Evolutionary conservation across 371 early-diverging fungal species (phyloP), one percentile per base, ranked within the genome.

Genomic region (Lichtheimia ornata): DNA sequence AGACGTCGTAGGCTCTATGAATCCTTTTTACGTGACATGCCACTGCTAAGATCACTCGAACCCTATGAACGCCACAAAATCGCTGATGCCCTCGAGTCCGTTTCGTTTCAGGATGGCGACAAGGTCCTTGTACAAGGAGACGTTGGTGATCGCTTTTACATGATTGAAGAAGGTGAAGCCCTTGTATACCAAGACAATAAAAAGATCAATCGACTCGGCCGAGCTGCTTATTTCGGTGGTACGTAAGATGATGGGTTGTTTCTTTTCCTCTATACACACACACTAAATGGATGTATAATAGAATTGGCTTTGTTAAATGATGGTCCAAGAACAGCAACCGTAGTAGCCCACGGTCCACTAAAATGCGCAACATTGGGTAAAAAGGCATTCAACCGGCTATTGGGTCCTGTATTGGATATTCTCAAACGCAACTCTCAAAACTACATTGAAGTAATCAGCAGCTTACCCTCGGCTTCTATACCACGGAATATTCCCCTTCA

Each of bases 191-290:
- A 71, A 51, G 83, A 91, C 54, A 93, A 94, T 15, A 83, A 85
- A 17, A 89, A 91, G 61, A 85, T 93, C 64, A 89, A 88, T 60
- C 79, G 85, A 24, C 74, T 92, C 58, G 82, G 81, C 43, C 92
- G 92, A 66, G 99, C 97, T 44, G 94, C 76, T 91, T 30, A 92
- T 93, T 61, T 61, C 85, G 98, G 98, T 79, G 95, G 94, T 92
- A 77, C 9, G 7, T 7, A 35, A 9, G 9, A 35, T 9, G 9
- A n/a, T n/a, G n/a, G n/a, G n/a, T n/a, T n/a, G n/a, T n/a, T n/a
- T n/a, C n/a, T n/a, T n/a, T n/a, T 6, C 11, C 35, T 9, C 11
- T 35, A 6, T 35, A 2, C 35, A 9, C 9, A 9, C 9, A 35
- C 9, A 9, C 11, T 11, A 9, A 6, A 35, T 11, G 9, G 9